Evolutionary conservation across 192 early-diverging fungal species (phyloP).

Genomic region (Linnemannia exigua): DNA sequence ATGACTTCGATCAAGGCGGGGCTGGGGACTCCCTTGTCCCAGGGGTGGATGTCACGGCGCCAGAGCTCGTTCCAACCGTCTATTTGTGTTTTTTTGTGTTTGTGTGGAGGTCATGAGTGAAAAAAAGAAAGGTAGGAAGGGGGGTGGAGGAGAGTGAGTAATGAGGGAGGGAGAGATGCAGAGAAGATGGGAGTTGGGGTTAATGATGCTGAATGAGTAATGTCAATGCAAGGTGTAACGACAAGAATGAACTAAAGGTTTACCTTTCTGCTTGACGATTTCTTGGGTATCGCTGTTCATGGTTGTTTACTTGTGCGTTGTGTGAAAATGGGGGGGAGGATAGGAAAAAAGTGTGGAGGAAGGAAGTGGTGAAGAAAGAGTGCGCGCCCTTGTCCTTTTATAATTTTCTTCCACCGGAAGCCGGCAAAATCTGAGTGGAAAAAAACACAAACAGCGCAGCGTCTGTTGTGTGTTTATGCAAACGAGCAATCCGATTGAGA

Average conservation of each 20-base stretch:
- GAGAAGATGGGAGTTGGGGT: not conserved
- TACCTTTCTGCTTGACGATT: slow-evolving; percentile 34
- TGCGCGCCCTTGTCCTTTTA: not conserved
- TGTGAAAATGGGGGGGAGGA: not conserved
- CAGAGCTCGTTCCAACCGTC: slow-evolving; percentile 63
- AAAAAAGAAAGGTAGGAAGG: not conserved
- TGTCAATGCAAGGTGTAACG: not conserved
- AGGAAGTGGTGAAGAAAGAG: not conserved
- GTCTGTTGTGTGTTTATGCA: not conserved
- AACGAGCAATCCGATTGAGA: not conserved
- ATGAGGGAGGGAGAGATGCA: not conserved
- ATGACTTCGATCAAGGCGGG: slow-evolving; percentile 67
- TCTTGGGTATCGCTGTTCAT: slow-evolving; percentile 30
- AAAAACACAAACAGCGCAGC: not conserved
- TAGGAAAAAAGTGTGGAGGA: not conserved
- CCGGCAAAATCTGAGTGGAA: not conserved
- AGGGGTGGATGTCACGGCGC: slow-evolving; percentile 56
- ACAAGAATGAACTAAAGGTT: not conserved
- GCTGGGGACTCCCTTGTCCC: slow-evolving; percentile 62
- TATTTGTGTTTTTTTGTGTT: not conserved
- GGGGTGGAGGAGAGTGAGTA: not conserved
- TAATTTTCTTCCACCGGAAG: not conserved
- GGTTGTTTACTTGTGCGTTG: not conserved
- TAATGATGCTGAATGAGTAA: not conserved
- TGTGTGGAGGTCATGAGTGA: not conserved